Conservation (phyloP, 768 basidiomycete species). For the Suillus tomentosus region DNA sequence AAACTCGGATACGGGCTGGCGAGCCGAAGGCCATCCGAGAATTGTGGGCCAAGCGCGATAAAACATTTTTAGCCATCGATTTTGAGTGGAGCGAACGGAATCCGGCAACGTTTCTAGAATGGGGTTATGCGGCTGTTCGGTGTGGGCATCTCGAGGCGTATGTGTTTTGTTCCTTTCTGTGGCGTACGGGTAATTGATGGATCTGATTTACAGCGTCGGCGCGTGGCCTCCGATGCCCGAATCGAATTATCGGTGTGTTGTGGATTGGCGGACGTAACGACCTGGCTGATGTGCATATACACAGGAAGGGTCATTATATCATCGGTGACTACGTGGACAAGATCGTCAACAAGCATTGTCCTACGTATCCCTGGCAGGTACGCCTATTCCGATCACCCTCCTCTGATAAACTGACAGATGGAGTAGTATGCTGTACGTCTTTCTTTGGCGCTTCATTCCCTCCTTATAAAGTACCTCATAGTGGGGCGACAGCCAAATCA, state of each 20-base stretch:
- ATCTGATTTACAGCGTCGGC: constrained; percentile 45
- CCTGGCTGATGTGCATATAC: constrained; percentile 19
- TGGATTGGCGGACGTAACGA: not conserved
- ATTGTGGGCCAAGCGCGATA: constrained; percentile 69
- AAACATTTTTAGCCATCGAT: constrained; percentile 73
- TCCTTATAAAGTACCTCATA: constrained; percentile 29
- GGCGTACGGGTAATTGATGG: not conserved
- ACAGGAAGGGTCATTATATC: constrained; percentile 71
- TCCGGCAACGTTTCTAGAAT: constrained; percentile 67
- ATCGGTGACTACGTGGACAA: constrained; percentile 70
- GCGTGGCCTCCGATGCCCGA: constrained; percentile 81
- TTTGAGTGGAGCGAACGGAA: constrained; percentile 80
- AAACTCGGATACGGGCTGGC: constrained; percentile 63
- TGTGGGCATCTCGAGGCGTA: constrained; percentile 73
- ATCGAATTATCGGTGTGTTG: constrained; percentile 69
- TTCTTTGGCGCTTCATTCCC: constrained; percentile 9
- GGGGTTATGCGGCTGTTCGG: constrained; percentile 80
- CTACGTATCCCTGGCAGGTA: constrained; percentile 76
- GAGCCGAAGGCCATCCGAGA: constrained; percentile 64
- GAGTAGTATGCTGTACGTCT: constrained; percentile 64
- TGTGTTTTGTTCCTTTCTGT: constrained; percentile 28
- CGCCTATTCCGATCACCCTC: constrained; percentile 31
- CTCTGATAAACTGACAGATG: constrained; percentile 17
- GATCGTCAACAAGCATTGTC: constrained; percentile 59
- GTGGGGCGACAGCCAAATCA: constrained; percentile 80